Evolutionary conservation across 169 alveolate genomes (phyloP), one percentile per base, ranked within the genome.

Genomic region (Cryptosporidium meleagridis): DNA sequence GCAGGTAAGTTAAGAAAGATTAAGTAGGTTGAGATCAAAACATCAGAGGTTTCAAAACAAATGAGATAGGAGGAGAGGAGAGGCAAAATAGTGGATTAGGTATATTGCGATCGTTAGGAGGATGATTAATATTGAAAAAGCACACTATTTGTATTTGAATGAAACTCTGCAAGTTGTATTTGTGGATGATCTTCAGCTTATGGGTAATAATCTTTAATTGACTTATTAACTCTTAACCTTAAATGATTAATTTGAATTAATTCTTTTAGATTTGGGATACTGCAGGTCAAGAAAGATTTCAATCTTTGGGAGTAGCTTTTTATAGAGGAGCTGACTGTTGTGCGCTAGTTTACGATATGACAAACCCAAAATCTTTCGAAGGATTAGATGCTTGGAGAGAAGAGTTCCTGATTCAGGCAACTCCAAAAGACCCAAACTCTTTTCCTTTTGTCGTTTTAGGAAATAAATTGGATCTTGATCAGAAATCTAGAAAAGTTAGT

Each of bases 321-420:
- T 98, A 98, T 92, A 93, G 99, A 67, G 99, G 99, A 35, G 99
- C 99, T 18, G 99, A 98, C 91, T 97, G 99, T 92, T 98, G 99
- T 93, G 98, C 97, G 69, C 92, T 98, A 70, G 99, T 97, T 52
- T 98, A 97, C 93, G 99, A 98, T 89, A 93, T 95, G 80, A 95
- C 97, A 26, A 93, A 95, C 86, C 91, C 94, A 26, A 96, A 97
- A 93, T 95, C 99, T 23, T 97, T 97, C 93, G 99, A 98, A 73
- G 94, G 97, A 52, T 84, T 98, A 33, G 97, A 96, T 75, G 94
- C 98, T 70, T 98, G 99, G 99, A 97, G 97, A 85, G 97, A 97
- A 33, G 99, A 97, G 86, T 98, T 98, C 85, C 94, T 98, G 52
- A 95, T 95, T 59, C 98, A 98, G 95, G 98, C 96, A 23, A 96